Percentiles rank a stretch among this genome's conserved stretches.
Conservation (phyloP, 768 basidiomycete species). For the Agaricus subrufescens region DNA sequence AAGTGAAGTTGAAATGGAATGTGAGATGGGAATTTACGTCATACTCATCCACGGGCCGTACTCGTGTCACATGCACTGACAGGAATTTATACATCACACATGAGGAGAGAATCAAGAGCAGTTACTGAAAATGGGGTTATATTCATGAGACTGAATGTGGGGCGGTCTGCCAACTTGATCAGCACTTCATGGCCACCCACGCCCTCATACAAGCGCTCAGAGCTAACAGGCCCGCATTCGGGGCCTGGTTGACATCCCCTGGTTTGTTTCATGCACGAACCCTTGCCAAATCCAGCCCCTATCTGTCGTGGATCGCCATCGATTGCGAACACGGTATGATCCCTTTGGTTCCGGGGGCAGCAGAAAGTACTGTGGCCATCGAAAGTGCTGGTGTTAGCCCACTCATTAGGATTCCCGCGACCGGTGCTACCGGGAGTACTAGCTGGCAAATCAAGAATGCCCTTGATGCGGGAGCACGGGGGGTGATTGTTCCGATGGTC, state of each 20-base stretch:
- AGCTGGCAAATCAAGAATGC: conserved; percentile 72
- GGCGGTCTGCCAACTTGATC: background rate
- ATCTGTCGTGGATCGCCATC: conserved; percentile 60
- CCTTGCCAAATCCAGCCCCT: conserved; percentile 48
- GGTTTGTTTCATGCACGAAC: conserved; percentile 55
- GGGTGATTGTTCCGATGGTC: conserved; percentile 68
- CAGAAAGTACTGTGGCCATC: conserved; percentile 53
- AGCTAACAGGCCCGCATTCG: conserved; percentile 56
- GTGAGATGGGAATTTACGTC: too few relatives aligned
- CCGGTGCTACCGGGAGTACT: conserved; percentile 49
- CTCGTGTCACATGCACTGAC: too few relatives aligned
- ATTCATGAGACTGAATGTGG: background rate
- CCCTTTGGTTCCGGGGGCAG: conserved; percentile 48
- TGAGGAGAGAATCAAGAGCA: too few relatives aligned
- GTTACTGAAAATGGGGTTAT: too few relatives aligned
- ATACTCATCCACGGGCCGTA: too few relatives aligned
- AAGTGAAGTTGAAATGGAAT: too few relatives aligned
- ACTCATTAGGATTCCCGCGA: conserved; percentile 61
- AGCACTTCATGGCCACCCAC: conserved; percentile 43
- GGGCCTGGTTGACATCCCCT: conserved; percentile 61
- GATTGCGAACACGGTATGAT: conserved; percentile 69
- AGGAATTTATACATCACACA: too few relatives aligned
- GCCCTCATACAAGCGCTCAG: conserved; percentile 49
- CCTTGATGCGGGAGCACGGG: conserved; percentile 62
- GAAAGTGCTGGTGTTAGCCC: conserved; percentile 49